Percentiles rank a stretch among this genome's conserved stretches.
These are phyloP conservation scores for Rubroshorea leprosula DNA, from an alignment of 345 rosid genomes.

Conservation along the genomic window DNA sequence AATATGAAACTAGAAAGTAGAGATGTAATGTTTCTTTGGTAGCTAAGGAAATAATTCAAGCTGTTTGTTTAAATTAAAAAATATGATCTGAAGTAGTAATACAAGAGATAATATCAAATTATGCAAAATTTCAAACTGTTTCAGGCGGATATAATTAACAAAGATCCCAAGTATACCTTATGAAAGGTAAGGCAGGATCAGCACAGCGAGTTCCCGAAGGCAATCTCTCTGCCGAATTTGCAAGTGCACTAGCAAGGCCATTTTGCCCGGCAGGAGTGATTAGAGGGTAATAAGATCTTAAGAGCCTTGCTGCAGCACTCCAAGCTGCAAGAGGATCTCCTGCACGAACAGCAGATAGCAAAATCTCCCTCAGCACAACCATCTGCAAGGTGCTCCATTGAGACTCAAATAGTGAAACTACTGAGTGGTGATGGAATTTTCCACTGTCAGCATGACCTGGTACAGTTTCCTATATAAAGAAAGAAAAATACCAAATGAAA, in stretches of 20 bases:
- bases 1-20: too few species aligned
- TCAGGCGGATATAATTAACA: too few species aligned
- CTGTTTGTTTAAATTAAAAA: too few species aligned
- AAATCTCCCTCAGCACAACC: slow-evolving; percentile 97
- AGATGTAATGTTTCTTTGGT: too few species aligned
- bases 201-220: slow-evolving; percentile 96
- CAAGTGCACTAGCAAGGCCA: slow-evolving; percentile 89
- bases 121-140: too few species aligned
- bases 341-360: slow-evolving; percentile 94
- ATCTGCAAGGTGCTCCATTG: slow-evolving; percentile 99
- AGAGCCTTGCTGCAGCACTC: slow-evolving; percentile 97
- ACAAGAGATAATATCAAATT: too few species aligned
- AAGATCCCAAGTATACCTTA: slow-evolving; percentile 45
- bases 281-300: slow-evolving; percentile 91
- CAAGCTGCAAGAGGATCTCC: slow-evolving; percentile 98
- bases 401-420: slow-evolving; percentile 84
- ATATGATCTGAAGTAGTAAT: too few species aligned
- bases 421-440: slow-evolving; percentile 74
- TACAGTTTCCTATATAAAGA: slow-evolving; percentile 48
- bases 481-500: not conserved
- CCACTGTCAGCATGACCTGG: slow-evolving; percentile 57
- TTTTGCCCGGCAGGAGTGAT: slow-evolving; percentile 97
- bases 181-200: slow-evolving; percentile 94
- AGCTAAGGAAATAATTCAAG: too few species aligned
- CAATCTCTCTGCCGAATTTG: slow-evolving; percentile 83